Evolutionary conservation across 345 rosid genomes (phyloP), one percentile per base, ranked within the genome.

Genomic region (Dovyalis caffra): DNA sequence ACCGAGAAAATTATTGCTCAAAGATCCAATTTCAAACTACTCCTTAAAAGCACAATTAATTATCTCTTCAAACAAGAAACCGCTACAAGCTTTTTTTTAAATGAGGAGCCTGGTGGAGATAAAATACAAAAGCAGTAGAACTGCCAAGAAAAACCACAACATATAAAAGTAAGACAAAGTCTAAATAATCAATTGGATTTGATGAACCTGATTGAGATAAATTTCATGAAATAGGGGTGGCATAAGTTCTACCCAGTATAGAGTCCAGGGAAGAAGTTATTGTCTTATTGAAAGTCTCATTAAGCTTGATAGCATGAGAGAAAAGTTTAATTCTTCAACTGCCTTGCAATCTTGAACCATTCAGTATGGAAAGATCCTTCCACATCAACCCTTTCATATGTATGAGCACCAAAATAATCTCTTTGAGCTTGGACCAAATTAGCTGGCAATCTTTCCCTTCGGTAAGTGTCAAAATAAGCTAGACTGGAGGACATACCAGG

Each of bases 401-500:
- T 95, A 76, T 95, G 99, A 71, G 99, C 99, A 29, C 98, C 99
- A 74, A 95, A 95, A 73, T 93, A 95, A 64, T 95, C 99, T 65
- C 98, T 77, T 73, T 95, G 99, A 49, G 99, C 99, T 84, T 95
- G 99, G 47, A 95, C 98, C 75, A 95, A 84, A 84, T 95, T 95
- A 35, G 99, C 98, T 0, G 99, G 97, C 84, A 92, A 70, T 61
- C 95, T 85, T 25, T 70, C 93, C 79, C 99, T 90, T 78, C 98
- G 69, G 83, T 92, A 95, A 14, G 94, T 83, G 84, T 95, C 98
- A 11, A 91, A 92, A 79, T 95, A 95, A 0, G 99, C 98, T 35
- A 95, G 95, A 83, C 98, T 95, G 16, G 99, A 69, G 3, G 98
- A 92, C 99, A 95, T 95, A 33, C 99, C 97, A 0, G 99, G 99